Base-by-base conservation (phyloP, 2,329 filamentous ascomycete species). In the Cladosporium halotolerans region DNA sequence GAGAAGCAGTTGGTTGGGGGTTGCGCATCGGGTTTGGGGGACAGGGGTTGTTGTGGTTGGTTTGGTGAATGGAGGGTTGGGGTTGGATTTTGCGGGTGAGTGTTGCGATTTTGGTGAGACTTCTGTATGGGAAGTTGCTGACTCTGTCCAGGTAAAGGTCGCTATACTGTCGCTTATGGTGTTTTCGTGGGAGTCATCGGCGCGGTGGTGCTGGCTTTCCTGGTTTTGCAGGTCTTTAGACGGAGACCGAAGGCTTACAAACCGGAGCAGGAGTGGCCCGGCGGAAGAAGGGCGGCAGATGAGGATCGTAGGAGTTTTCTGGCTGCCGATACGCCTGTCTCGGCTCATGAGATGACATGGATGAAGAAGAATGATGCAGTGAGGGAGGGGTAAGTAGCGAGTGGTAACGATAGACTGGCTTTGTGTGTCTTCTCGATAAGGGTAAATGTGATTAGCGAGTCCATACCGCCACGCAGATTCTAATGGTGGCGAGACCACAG, bases 1-100 rank as follows among this genome's bases (percentile, higher is more conserved):
- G 78, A 77, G 1, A 80, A 78, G 18, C 72, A 73, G 58, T 3
- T n/a, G 32, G n/a, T 71, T 81, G 32, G 74, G 78, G 48, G 76
- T 71, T 16, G 68, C 79, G 23, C 82, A 85, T 65, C 67, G 79
- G n/a, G 81, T 81, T 76, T 68, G 82, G 3, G 82, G 82, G 2
- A 75, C 81, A 9, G 40, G 76, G 3, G 71, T 80, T 34, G 72
- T 85, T 14, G 63, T 76, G 8, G 61, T 82, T 3, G 82, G 79
- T 39, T 69, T 80, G n/a, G 60, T 78, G 49, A 83, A 84, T 57
- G 79, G 73, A 19, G 81, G 82, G 57, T 66, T 83, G 5, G 82
- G 82, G 18, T 82, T 84, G 62, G 72, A 74, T 0, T 77, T 84
- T 48, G 80, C 81, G 3, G 68, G 76, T 14, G 77, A 77, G 51